These are phyloP conservation scores for Acacia crassicarpa DNA, from an alignment of 306 rosid species.

Conservation along the genomic window DNA sequence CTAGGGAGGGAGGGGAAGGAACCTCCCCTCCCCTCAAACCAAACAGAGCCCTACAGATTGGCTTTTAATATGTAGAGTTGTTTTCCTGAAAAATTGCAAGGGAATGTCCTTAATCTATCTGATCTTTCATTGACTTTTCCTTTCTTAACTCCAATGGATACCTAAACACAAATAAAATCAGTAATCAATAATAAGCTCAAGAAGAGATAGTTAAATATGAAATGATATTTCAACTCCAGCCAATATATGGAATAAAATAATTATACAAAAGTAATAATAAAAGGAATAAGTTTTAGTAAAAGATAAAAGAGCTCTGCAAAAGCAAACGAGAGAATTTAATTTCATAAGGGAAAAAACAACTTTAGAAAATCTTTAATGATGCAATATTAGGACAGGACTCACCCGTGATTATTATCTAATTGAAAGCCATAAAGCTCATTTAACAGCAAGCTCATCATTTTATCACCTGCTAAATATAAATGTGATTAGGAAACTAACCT, in stretches of 20 bases:
- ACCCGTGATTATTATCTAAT: slow-evolving; percentile 87
- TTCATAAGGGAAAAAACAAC: slow-evolving; percentile 9
- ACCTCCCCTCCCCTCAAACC: no score
- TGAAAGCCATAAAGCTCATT: slow-evolving; percentile 95
- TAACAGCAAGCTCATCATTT: slow-evolving; percentile 91
- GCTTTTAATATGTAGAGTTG: slow-evolving; percentile 8
- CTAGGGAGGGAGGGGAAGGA: no score
- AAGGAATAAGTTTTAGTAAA: neutral
- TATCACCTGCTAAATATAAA: slow-evolving; percentile 68
- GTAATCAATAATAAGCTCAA: slow-evolving; percentile 30
- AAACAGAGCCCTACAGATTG: slow-evolving; percentile 17
- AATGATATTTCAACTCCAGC: slow-evolving; percentile 14
- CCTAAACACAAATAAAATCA: slow-evolving; percentile 53
- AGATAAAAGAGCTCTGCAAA: neutral
- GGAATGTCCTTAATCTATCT: slow-evolving; percentile 47
- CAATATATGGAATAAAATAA: slow-evolving; percentile 23
- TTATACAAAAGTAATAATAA: neutral
- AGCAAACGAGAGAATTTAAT: slow-evolving; percentile 9
- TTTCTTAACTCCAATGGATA: slow-evolving; percentile 95
- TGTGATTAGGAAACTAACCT: slow-evolving; percentile 25
- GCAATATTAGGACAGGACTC: slow-evolving; percentile 30
- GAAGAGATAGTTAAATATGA: slow-evolving; percentile 15
- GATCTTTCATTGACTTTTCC: slow-evolving; percentile 81
- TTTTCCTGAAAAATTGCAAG: slow-evolving; percentile 17
- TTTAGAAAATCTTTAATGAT: neutral